Percentiles rank a stretch among this genome's conserved stretches.
These are phyloP conservation scores for Lipomyces kockii DNA, from an alignment of 805 yeast genomes.

Conservation along the genomic window DNA sequence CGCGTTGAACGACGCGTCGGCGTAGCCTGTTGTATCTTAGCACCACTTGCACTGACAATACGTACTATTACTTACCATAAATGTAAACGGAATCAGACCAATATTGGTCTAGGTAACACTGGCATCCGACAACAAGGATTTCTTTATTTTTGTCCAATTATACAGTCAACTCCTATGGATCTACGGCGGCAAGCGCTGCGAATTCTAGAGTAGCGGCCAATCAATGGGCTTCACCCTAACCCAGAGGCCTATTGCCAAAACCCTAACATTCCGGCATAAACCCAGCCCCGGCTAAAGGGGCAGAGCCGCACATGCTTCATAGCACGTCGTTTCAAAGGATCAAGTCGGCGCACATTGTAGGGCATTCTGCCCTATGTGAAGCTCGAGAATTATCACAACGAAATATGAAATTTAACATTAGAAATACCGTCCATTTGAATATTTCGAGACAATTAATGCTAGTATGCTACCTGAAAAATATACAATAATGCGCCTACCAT, in stretches of 20 bases:
- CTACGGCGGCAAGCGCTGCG: conserved; percentile 72
- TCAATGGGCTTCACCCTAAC: not conserved
- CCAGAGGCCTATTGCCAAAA: not conserved
- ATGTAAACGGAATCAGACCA: conserved; percentile 46
- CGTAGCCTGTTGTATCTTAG: not conserved
- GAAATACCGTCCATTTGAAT: too few relatives aligned
- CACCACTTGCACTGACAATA: not conserved
- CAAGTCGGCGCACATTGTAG: too few relatives aligned
- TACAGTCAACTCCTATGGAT: conserved; percentile 63
- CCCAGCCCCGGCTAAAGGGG: too few relatives aligned
- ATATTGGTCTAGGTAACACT: conserved; percentile 50
- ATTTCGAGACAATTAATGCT: too few relatives aligned
- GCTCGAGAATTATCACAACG: too few relatives aligned
- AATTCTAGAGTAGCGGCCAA: conserved; percentile 49
- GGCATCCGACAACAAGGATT: conserved; percentile 71
- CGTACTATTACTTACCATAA: not conserved
- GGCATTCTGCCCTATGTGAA: too few relatives aligned
- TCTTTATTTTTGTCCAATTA: conserved; percentile 62
- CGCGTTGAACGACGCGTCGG: conserved; percentile 18
- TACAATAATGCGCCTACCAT: too few relatives aligned
- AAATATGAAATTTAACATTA: too few relatives aligned
- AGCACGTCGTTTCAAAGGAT: too few relatives aligned
- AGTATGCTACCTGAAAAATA: too few relatives aligned
- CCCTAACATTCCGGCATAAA: conserved; percentile 1
- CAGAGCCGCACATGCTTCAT: too few relatives aligned